phyloP scores from a whole-genome alignment of 2,329 filamentous ascomycete species.

The Aspergillus sp. region DNA sequence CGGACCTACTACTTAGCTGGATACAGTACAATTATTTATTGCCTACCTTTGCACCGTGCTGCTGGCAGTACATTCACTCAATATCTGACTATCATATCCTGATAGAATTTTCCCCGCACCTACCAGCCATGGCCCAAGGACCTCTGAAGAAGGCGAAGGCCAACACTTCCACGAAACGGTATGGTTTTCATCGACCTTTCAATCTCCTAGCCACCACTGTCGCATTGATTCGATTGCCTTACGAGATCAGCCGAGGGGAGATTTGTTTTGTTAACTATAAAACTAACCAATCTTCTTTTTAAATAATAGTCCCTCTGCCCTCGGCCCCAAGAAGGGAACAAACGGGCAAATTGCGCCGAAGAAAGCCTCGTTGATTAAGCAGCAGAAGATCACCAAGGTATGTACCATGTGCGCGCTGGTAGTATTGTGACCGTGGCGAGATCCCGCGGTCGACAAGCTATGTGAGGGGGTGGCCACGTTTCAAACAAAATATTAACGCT shows the following conservation, averaged over 20 bases:
- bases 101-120: background rate
- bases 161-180: slow-evolving; percentile 37
- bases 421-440: background rate
- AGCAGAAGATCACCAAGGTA: slow-evolving; percentile 64
- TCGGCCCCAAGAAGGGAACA: slow-evolving; percentile 57
- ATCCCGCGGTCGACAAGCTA: slow-evolving; percentile 3
- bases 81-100: background rate
- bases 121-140: slow-evolving; percentile 20
- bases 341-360: slow-evolving; percentile 65
- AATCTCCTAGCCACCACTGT: background rate
- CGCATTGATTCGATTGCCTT: no score
- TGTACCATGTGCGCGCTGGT: background rate
- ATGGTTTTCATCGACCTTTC: slow-evolving; percentile 12
- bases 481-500: background rate
- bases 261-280: background rate
- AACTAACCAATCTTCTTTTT: background rate
- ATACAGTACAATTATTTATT: background rate
- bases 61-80: slow-evolving; percentile 1
- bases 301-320: slow-evolving; percentile 23
- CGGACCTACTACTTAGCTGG: background rate
- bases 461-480: slow-evolving; percentile 19
- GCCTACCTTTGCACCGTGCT: background rate
- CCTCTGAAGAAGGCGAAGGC: slow-evolving; percentile 44
- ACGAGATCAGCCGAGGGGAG: background rate
- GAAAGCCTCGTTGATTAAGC: slow-evolving; percentile 59